phyloP scores from a whole-genome alignment of 129 eudicot species.

The Saposhnikovia divaricata region DNA sequence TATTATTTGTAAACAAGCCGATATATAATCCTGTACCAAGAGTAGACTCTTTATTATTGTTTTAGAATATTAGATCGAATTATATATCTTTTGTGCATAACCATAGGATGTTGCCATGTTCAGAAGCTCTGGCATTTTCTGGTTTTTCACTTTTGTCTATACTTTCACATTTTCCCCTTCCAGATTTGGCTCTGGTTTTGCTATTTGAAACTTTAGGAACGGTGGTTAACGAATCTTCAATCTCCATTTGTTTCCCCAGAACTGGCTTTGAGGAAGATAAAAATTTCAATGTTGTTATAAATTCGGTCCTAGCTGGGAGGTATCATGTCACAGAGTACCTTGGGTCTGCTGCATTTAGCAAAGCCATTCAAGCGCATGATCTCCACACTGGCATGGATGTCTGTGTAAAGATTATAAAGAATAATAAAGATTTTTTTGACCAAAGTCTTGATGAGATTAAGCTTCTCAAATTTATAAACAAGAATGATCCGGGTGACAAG shows the following conservation, averaged over 20 bases:
- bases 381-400: slow-evolving; percentile 99
- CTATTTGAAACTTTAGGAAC: slow-evolving; percentile 8
- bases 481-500: slow-evolving; percentile 94
- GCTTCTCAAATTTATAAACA: slow-evolving; percentile 93
- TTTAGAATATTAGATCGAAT: background rate
- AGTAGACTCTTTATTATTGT: background rate
- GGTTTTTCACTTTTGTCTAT: background rate
- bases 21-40: background rate
- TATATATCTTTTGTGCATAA: background rate
- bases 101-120: background rate
- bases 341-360: slow-evolving; percentile 99
- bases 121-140: background rate
- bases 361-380: slow-evolving; percentile 99
- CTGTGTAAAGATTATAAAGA: slow-evolving; percentile 91
- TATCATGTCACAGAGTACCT: slow-evolving; percentile 99
- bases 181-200: background rate
- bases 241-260: slow-evolving; percentile 34
- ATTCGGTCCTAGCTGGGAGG: slow-evolving; percentile 92
- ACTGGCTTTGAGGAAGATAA: slow-evolving; percentile 99
- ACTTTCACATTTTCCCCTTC: background rate
- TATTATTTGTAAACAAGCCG: background rate
- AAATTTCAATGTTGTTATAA: slow-evolving; percentile 83
- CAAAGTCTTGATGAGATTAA: slow-evolving; percentile 99
- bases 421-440: slow-evolving; percentile 95
- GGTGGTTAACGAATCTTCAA: slow-evolving; percentile 11